Evolutionary conservation across 805 yeast species (phyloP), one percentile per base, ranked within the genome.

Genomic region (Starmerella cellae): DNA sequence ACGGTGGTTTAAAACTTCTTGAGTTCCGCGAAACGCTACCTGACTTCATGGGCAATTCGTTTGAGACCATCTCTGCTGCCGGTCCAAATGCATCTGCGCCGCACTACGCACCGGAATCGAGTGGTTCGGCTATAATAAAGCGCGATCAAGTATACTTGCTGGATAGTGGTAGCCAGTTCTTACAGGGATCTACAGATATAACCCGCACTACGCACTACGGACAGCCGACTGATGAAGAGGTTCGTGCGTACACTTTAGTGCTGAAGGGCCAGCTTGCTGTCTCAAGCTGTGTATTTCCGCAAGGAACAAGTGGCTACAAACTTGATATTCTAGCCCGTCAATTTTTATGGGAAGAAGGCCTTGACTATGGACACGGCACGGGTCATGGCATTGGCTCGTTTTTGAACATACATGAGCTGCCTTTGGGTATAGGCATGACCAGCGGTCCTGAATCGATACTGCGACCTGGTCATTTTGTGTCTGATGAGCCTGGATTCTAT

Each of bases 371-470:
- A 48, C 99, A 91, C 61, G 98, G 98, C 6, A 84, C 97, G 0
- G 96, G 97, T 1, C 99, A 91, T 60, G 98, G 99, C 2, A 80
- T 91, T 16, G 97, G 95, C 2, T 71, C 87, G 16, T 88, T 70
- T 57, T 73, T 93, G 37, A 79, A 80, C 58, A 96, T 91, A 17
- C 99, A 91, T 59, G 96, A 93, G 56, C 87, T 91, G 0, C 97
- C 97, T 1, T 71, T 88, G 42, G 94, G 91, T 10, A 75, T 91
- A 47, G 82, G 54, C n/a, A 44, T 46, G 41, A 20, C 47, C 21
- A 10, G 27, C 11, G 50, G 48, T 80, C 68, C 69, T 53, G 62
- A 71, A 9, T 72, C 70, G 32, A 75, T 84, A 3, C 48, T 67
- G 30, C 60, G 66, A 41, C 67, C 69, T 8, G 96, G 96, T 6